Conservation (phyloP, 78 protist species). For the Bodo saltans region DNA sequence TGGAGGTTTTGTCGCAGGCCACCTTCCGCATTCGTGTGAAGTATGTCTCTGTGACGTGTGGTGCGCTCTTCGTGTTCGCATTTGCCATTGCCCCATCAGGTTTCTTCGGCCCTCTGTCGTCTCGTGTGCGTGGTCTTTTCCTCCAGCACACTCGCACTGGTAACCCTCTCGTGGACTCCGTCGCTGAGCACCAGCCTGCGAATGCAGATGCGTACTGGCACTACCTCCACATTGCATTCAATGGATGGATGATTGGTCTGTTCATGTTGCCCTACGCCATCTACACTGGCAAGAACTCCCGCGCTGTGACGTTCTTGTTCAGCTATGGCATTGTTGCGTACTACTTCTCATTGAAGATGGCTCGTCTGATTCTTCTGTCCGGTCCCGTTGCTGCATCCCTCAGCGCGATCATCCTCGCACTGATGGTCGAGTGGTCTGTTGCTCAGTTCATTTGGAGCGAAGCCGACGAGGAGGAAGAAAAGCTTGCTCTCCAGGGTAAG, state of each 20-base stretch:
- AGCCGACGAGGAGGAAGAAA: not conserved
- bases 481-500: not conserved
- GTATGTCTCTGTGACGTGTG: not conserved
- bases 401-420: constrained; percentile 71
- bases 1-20: not conserved
- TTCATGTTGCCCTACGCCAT: constrained; percentile 87
- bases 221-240: constrained; percentile 68
- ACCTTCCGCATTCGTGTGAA: not conserved
- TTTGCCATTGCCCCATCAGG: not conserved
- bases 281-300: constrained; percentile 60
- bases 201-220: constrained; percentile 88
- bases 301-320: constrained; percentile 42
- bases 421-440: not conserved
- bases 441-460: not conserved
- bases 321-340: constrained; percentile 16
- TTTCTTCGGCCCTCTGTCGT: not conserved
- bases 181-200: constrained; percentile 97
- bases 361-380: constrained; percentile 91
- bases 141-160: constrained; percentile 84
- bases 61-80: not conserved
- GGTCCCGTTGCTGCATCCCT: constrained; percentile 90
- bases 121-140: constrained; percentile 59
- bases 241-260: constrained; percentile 39
- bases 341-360: constrained; percentile 87
- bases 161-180: constrained; percentile 94